Base-by-base conservation (phyloP, 306 rosid genomes). In the Hippophae gyantsensis region DNA sequence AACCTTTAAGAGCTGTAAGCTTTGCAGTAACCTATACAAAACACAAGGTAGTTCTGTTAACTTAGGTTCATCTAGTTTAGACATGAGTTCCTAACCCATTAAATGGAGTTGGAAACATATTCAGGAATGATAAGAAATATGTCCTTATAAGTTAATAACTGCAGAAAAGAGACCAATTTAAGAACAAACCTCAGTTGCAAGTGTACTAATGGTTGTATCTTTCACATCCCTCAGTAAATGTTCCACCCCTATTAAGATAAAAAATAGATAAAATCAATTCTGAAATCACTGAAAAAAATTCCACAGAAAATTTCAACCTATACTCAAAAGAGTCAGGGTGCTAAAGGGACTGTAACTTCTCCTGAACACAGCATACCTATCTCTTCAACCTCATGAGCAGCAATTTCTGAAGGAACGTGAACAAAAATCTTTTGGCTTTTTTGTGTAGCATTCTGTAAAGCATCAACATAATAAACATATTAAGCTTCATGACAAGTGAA, bases 401-500 rank as follows among this genome's bases (percentile, higher is more conserved):
- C 97, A 62, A 89, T 86, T 74, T 81, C 97, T 8, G 95, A 86
- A 38, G 71, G 86, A 41, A 89, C 97, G 41, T 89, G 97, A 10
- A 89, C 92, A 67, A 86, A 89, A 43, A 89, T 79, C 78, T 89
- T 89, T 49, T 86, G 95, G 77, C 97, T 89, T 66, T 89, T 89
- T 68, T 89, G 92, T 23, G 97, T 89, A 40, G 95, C 97, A 77
- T 89, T 86, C 97, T 83, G 86, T 58, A 6, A 63, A 32, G 53
- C 71, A 54, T 71, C 25, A 3, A 3, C n/a, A 49, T 6, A 3
- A 49, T 49, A 12, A 49, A 32, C 38, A 32, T 2, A 32, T 32
- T 32, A 32, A 32, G 38, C 38, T 32, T 4, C 38, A 32, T 32
- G 38, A 3, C 38, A 4, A 32, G 38, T 32, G 38, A 32, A 2